A percentile compares a stretch with the other conserved stretches of the same genome.
Evolutionary conservation across 768 basidiomycete species (phyloP).

Genomic region (Pilatotrama ljubarskyi): DNA sequence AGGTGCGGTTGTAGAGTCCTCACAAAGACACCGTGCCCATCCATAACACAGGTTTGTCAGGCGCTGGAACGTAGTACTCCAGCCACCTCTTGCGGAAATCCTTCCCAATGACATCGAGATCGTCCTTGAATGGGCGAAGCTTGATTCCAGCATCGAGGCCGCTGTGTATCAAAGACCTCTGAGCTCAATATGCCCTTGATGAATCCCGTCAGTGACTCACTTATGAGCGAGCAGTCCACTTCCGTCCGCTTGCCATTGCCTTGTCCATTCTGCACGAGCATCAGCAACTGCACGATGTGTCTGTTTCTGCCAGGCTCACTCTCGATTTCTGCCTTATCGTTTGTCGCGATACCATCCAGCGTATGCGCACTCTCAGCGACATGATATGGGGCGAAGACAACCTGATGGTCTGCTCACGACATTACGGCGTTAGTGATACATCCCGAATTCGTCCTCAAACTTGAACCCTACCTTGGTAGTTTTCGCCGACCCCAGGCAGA

Average conservation of each 20-base stretch:
- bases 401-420: conserved; percentile 16
- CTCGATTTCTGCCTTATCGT: conserved; percentile 17
- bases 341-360: conserved; percentile 22
- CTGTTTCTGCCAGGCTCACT: conserved; percentile 12
- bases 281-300: neutral
- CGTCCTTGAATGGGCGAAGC: conserved; percentile 50
- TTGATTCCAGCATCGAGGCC: conserved; percentile 58
- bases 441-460: no score
- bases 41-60: conserved; percentile 57
- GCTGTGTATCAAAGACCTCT: conserved; percentile 29
- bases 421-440: no score
- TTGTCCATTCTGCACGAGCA: conserved; percentile 32
- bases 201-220: conserved; percentile 31
- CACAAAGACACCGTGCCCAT: conserved; percentile 45
- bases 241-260: conserved; percentile 39
- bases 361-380: conserved; percentile 22
- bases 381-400: conserved; percentile 14
- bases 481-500: conserved; percentile 45
- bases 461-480: conserved; percentile 36
- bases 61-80: conserved; percentile 46
- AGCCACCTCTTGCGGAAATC: conserved; percentile 52
- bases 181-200: neutral
- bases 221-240: conserved; percentile 55
- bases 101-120: conserved; percentile 50
- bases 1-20: conserved; percentile 8